Percentiles rank a stretch among this genome's conserved stretches.
phyloP scores from a whole-genome alignment of 2,329 filamentous ascomycete species.

The Podosphaera fusca region DNA sequence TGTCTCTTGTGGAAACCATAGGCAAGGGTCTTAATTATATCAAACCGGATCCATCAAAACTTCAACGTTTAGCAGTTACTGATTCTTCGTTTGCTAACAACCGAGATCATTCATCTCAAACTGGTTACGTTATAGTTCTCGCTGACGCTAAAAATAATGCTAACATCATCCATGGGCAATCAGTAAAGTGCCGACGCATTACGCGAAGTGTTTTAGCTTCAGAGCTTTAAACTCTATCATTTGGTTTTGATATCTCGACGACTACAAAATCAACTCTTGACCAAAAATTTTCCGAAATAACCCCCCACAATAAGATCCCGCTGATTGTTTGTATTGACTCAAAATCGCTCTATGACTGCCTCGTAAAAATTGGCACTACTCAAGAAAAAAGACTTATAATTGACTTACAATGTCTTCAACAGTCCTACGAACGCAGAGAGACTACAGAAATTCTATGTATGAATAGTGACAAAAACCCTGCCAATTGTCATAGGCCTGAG shows the following conservation, averaged over 20 bases:
- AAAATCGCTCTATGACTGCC: constrained; percentile 1
- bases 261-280: constrained; percentile 1
- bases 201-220: too few relatives aligned
- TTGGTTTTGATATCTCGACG: constrained; percentile 1
- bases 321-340: neutral
- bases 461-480: too few relatives aligned
- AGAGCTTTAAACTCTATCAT: neutral
- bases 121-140: too few relatives aligned
- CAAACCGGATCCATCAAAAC: neutral
- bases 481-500: neutral
- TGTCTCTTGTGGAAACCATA: neutral
- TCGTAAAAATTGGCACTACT: neutral
- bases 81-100: neutral
- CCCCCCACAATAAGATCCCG: neutral
- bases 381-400: neutral
- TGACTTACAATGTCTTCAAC: neutral
- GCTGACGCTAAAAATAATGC: too few relatives aligned
- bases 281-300: neutral
- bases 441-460: too few relatives aligned
- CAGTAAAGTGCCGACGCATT: too few relatives aligned
- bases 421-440: neutral
- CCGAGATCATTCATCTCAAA: too few relatives aligned
- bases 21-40: neutral
- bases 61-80: neutral
- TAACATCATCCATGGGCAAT: too few relatives aligned